Conservation (phyloP, 495 filamentous ascomycete species). For the Letharia lupina region DNA sequence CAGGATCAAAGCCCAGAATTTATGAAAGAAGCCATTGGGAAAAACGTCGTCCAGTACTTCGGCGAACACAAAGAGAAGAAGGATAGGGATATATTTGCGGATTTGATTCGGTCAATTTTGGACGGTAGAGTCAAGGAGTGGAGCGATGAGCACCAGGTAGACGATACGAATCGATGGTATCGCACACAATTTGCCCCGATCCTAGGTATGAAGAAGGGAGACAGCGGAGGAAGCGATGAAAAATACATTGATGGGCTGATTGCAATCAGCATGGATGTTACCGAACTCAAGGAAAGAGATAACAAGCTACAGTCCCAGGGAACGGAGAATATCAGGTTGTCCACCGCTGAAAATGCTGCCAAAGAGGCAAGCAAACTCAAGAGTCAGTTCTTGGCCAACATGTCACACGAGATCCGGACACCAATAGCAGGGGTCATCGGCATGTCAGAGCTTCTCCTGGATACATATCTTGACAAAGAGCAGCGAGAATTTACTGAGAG, state of each 20-base stretch:
- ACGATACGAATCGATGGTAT: slow-evolving; percentile 49
- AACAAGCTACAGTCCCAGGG: slow-evolving; percentile 47
- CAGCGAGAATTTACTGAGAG: slow-evolving; percentile 70
- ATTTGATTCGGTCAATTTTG: slow-evolving; percentile 50
- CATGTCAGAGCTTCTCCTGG: slow-evolving; percentile 60
- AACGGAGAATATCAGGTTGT: slow-evolving; percentile 51
- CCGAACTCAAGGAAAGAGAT: slow-evolving; percentile 53
- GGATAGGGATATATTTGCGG: slow-evolving; percentile 38
- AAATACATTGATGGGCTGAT: slow-evolving; percentile 54
- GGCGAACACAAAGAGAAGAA: slow-evolving; percentile 28
- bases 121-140: slow-evolving; percentile 42
- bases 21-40: slow-evolving; percentile 40
- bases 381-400: slow-evolving; percentile 64
- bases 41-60: slow-evolving; percentile 53
- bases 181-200: slow-evolving; percentile 56
- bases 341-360: slow-evolving; percentile 57
- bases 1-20: slow-evolving; percentile 30
- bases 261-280: slow-evolving; percentile 60
- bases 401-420: slow-evolving; percentile 86
- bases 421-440: slow-evolving; percentile 70
- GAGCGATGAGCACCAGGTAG: slow-evolving; percentile 42
- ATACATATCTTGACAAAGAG: slow-evolving; percentile 56
- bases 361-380: slow-evolving; percentile 64
- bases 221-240: slow-evolving; percentile 35
- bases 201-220: slow-evolving; percentile 36